These are phyloP conservation scores for Strobilomyces confusus DNA, from an alignment of 768 basidiomycete species.

Conservation along the genomic window DNA sequence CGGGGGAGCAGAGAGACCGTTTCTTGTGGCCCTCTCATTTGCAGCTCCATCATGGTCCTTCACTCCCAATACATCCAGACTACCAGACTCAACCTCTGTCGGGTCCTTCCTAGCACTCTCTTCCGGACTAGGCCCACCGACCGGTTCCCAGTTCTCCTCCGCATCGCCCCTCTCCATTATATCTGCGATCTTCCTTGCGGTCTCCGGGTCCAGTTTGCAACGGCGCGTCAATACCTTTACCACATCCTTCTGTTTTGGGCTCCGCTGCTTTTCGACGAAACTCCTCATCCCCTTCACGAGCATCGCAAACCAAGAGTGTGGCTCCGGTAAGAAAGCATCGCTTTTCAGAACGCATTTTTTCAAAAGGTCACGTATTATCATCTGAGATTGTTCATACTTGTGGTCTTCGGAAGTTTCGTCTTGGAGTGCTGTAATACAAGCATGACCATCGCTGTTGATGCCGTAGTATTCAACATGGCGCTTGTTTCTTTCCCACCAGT, in stretches of 20 bases:
- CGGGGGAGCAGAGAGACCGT: neutral
- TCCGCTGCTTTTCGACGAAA: constrained; percentile 13
- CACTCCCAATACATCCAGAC: neutral
- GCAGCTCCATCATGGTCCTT: neutral
- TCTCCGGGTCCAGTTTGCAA: constrained; percentile 25
- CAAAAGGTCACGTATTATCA: constrained; percentile 18
- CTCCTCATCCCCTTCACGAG: constrained; percentile 8
- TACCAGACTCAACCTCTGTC: neutral
- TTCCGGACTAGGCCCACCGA: neutral
- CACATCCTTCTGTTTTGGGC: constrained; percentile 17
- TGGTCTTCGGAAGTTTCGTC: constrained; percentile 17
- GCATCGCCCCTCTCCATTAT: constrained; percentile 19
- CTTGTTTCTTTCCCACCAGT: constrained; percentile 9
- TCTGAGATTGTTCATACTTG: constrained; percentile 24
- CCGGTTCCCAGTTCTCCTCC: neutral
- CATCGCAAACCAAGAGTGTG: constrained; percentile 16
- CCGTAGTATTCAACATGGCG: constrained; percentile 7
- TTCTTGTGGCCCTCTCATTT: neutral
- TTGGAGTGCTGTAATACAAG: constrained; percentile 26
- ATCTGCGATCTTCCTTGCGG: constrained; percentile 19
- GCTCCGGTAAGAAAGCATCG: constrained; percentile 14
- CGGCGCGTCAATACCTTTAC: constrained; percentile 18
- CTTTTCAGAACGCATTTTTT: constrained; percentile 11
- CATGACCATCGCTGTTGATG: constrained; percentile 20
- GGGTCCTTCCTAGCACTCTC: neutral